Evolutionary conservation across 2,329 filamentous ascomycete species (phyloP).

Genomic region (Diaporthe destruens): DNA sequence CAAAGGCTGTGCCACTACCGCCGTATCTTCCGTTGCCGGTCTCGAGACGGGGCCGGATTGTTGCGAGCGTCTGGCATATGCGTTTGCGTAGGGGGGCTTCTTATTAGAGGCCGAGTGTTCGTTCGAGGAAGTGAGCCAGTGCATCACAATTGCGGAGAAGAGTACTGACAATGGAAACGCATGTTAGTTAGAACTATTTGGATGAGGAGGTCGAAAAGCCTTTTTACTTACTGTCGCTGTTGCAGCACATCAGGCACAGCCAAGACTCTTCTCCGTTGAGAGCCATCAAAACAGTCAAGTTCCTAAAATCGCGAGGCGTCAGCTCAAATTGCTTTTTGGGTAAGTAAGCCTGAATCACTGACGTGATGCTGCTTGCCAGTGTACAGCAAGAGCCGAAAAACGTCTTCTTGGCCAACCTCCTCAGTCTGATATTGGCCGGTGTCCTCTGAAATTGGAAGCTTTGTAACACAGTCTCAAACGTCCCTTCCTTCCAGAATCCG

Average conservation of each 20-base stretch:
- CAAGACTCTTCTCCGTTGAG: constrained; percentile 16
- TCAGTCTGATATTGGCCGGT: constrained; percentile 18
- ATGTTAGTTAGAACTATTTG: neutral
- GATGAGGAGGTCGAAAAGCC: neutral
- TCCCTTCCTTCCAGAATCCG: constrained; percentile 4
- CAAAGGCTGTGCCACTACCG: constrained; percentile 12
- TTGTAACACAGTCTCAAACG: constrained; percentile 7
- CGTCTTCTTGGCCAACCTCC: constrained; percentile 13
- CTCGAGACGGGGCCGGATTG: neutral
- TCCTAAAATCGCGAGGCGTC: neutral
- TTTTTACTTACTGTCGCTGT: constrained; percentile 2
- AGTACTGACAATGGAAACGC: neutral
- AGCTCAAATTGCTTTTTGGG: neutral
- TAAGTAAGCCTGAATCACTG: neutral
- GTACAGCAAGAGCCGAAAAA: constrained; percentile 23
- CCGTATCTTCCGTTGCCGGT: constrained; percentile 13
- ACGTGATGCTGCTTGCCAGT: constrained; percentile 16
- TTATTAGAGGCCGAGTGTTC: constrained; percentile 18
- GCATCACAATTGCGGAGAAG: constrained; percentile 21
- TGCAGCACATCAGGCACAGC: constrained; percentile 22
- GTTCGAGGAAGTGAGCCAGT: constrained; percentile 21
- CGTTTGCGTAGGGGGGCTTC: constrained; percentile 6
- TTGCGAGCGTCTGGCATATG: constrained; percentile 15
- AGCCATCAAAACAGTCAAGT: constrained; percentile 21
- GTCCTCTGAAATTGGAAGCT: constrained; percentile 10